Base-by-base conservation (phyloP, 2,329 filamentous ascomycete genomes). In the Fusarium xylarioides region DNA sequence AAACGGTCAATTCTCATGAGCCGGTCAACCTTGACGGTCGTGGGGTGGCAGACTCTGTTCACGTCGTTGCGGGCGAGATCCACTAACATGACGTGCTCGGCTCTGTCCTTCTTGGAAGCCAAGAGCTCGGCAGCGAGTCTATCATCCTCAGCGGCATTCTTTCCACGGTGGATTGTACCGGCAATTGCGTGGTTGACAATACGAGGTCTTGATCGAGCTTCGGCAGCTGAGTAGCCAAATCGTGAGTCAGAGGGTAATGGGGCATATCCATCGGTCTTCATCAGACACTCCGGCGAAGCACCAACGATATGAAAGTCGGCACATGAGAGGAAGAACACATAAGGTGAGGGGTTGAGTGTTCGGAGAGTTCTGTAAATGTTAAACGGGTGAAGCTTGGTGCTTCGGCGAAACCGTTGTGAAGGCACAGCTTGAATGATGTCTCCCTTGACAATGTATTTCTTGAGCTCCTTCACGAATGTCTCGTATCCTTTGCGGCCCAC, bases 371-470 rank as follows among this genome's bases (percentile, higher is more conserved):
- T 91, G 87, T 98, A 99, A 78, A 99, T 93, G 86, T 98, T 99
- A 88, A 98, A 99, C 0, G 96, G 95, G 82, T 99, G 96, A 47
- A 99, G 86, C 63, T 90, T 91, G 6, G 96, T 99, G 19, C 95
- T 95, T 34, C 95, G 90, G 12, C 95, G 92, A 80, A 98, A 93
- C 58, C 96, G 91, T 84, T 99, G 96, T 46, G 95, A 98, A 4
- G 96, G 96, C 21, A 99, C 96, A 2, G 95, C 94, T 82, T 99
- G 96, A 83, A 99, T 98, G 80, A 99, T 98, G 85, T 98, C 95
- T 76, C 96, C 96, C 71, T 90, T 88, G 77, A 90, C 88, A 77
- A 99, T 98, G 86, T 98, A 95, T 83, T 94, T 88, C 86, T 98
- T 98, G 68, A 99, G 87, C 52, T 84, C 86, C 30, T 89, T 91